These are phyloP conservation scores for Neonectria ditissima DNA, from an alignment of 2,329 filamentous ascomycete genomes.

Conservation along the genomic window DNA sequence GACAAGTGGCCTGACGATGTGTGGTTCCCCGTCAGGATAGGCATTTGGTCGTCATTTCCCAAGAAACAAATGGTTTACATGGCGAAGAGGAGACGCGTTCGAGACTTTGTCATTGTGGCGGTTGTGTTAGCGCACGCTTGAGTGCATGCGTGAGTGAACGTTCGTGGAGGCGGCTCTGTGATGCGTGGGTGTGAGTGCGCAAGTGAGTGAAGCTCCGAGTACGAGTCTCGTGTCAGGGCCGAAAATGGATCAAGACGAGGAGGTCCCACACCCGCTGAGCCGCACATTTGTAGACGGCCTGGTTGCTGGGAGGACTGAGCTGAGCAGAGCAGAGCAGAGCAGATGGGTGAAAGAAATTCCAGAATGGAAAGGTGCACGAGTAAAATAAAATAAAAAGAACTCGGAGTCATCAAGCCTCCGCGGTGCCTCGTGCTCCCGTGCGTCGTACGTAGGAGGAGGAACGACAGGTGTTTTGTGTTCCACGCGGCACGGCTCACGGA, in stretches of 20 bases:
- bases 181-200: background rate
- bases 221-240: background rate
- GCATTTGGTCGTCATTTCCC: background rate
- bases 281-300: too few species aligned
- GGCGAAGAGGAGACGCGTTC: background rate
- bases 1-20: background rate
- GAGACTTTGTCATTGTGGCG: background rate
- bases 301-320: background rate
- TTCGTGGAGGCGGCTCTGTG: constrained; percentile 5
- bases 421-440: background rate
- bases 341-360: background rate
- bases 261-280: constrained; percentile 3
- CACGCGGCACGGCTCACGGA: background rate
- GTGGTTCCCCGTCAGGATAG: background rate
- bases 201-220: constrained; percentile 1
- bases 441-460: background rate
- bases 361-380: constrained; percentile 1
- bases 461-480: background rate
- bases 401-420: background rate
- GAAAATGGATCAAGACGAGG: background rate
- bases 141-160: constrained; percentile 1
- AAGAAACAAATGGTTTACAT: background rate
- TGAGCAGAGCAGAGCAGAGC: too few species aligned
- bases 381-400: too few species aligned
- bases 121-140: background rate